A percentile compares a stretch with the other conserved stretches of the same genome.
These are phyloP conservation scores for Hamamelis virginiana DNA, from an alignment of 164 flowering plant genomes.

Conservation along the genomic window DNA sequence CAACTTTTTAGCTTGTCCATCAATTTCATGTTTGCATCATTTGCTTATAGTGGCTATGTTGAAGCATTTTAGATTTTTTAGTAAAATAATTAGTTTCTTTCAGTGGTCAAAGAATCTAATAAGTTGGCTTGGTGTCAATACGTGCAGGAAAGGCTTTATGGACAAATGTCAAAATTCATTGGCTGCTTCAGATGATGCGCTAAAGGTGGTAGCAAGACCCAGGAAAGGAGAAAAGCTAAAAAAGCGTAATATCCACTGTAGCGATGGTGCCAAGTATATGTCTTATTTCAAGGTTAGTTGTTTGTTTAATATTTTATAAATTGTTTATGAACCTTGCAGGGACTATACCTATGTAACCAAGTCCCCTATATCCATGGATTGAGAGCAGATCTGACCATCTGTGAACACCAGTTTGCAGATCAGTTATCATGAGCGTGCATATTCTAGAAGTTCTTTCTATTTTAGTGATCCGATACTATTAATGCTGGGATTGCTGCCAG, in stretches of 20 bases:
- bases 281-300: constrained; percentile 69
- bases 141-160: constrained; percentile 31
- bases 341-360: background rate
- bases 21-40: background rate
- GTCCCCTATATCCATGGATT: background rate
- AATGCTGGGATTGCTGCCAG: no score
- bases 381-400: no score
- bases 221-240: constrained; percentile 44
- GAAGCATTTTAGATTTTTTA: no score
- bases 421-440: no score
- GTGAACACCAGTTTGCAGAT: no score
- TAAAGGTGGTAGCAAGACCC: constrained; percentile 21
- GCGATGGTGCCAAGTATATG: constrained; percentile 74
- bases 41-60: background rate
- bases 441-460: no score
- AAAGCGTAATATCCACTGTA: constrained; percentile 32
- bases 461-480: no score
- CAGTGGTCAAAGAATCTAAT: background rate
- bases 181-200: constrained; percentile 29
- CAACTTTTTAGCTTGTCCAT: no score
- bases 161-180: constrained; percentile 21
- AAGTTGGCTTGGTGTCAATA: constrained; percentile 3
- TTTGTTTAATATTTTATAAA: background rate
- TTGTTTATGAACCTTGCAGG: background rate
- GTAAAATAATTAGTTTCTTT: background rate